Conservation (phyloP, 2,329 filamentous ascomycete species). For the Pseudocercospora musae region DNA sequence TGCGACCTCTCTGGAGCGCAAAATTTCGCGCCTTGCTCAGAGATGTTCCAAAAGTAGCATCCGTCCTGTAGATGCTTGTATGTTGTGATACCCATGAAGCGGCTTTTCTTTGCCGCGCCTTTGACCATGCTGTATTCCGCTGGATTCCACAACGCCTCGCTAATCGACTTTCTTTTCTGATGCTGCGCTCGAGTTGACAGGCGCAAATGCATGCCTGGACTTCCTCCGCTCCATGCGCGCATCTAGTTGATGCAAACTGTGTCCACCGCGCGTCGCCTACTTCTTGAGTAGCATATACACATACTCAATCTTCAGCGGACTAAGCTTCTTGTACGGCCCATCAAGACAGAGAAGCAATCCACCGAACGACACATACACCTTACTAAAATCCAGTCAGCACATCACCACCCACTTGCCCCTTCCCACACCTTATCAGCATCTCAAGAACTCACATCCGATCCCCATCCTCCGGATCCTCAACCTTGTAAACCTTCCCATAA, state of each 20-base stretch:
- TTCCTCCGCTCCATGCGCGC: not conserved
- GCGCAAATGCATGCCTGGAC: not conserved
- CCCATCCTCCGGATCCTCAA: constrained; percentile 71
- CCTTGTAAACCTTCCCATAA: constrained; percentile 84
- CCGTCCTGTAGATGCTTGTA: not conserved
- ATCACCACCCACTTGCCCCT: not conserved
- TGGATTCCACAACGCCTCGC: constrained; percentile 29
- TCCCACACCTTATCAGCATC: not conserved
- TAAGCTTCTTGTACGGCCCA: constrained; percentile 94
- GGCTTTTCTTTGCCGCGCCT: not conserved
- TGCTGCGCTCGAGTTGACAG: not conserved
- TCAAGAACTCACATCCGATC: constrained; percentile 72
- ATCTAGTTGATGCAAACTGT: not conserved
- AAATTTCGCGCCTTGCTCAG: not conserved
- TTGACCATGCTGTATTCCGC: not conserved
- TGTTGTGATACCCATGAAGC: constrained; percentile 15
- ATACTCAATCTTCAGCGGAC: constrained; percentile 84
- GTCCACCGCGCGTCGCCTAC: constrained; percentile 41
- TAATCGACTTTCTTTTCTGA: constrained; percentile 21
- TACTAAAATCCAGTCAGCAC: constrained; percentile 53
- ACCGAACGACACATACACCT: constrained; percentile 91
- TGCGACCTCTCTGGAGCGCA: not conserved
- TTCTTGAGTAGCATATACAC: constrained; percentile 94
- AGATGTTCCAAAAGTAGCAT: not conserved
- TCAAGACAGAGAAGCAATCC: constrained; percentile 86